Evolutionary conservation across 176 grass and related monocot species (phyloP).

Genomic region (Neostapfia colusana): DNA sequence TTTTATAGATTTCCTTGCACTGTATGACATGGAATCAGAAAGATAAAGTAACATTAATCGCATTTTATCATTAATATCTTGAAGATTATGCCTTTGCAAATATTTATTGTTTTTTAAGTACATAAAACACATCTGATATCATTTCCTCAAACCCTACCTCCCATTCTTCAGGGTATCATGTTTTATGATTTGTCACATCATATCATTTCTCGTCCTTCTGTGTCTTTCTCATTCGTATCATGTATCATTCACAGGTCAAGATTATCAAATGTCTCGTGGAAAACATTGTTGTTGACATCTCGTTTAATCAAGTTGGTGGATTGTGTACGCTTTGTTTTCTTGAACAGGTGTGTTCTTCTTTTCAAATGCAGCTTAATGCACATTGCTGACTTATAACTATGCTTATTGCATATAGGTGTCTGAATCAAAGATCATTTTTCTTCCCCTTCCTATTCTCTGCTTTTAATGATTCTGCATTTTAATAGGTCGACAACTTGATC

Average conservation of each 20-base stretch:
- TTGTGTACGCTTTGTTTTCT: slow-evolving; percentile 97
- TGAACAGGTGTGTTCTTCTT: slow-evolving; percentile 63
- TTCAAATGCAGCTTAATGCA: slow-evolving; percentile 26
- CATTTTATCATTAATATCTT: slow-evolving; percentile 3
- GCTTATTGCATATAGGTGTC: slow-evolving; percentile 17
- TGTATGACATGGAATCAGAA: background rate
- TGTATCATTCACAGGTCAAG: slow-evolving; percentile 74
- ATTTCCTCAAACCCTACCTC: background rate
- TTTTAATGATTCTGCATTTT: slow-evolving; percentile 46
- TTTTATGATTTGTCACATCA: slow-evolving; percentile 22
- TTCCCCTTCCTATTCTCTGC: slow-evolving; percentile 39
- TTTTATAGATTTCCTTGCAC: slow-evolving; percentile 13
- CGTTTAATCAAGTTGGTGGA: slow-evolving; percentile 98
- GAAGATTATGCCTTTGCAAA: slow-evolving; percentile 10
- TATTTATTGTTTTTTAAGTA: slow-evolving; percentile 9
- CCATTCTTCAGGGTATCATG: background rate
- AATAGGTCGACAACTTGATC: slow-evolving; percentile 74
- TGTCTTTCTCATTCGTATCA: slow-evolving; percentile 28
- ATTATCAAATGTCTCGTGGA: slow-evolving; percentile 97
- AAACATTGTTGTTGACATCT: slow-evolving; percentile 96
- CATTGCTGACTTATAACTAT: slow-evolving; percentile 11
- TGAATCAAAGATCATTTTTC: slow-evolving; percentile 16
- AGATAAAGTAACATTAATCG: background rate
- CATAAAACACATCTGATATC: background rate
- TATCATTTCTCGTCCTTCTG: background rate